Evolutionary conservation across 2,329 filamentous ascomycete genomes (phyloP).

Genomic region (Fusarium nanum): DNA sequence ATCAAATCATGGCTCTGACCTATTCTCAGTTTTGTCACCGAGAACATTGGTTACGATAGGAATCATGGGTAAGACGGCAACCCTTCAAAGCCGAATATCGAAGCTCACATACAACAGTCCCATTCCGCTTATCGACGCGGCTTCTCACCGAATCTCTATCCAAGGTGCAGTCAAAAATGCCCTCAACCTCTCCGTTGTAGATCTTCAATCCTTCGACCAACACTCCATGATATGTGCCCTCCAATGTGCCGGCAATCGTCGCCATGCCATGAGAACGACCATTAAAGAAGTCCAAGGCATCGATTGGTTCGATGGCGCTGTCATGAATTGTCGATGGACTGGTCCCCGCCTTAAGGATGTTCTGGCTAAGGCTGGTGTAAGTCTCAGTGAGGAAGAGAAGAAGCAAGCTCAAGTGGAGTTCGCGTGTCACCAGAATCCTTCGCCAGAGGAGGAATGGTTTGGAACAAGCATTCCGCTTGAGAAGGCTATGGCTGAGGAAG

Average conservation of each 20-base stretch:
- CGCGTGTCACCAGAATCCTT: not conserved
- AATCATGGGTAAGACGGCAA: not conserved
- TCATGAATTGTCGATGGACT: not conserved
- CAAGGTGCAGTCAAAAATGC: not conserved
- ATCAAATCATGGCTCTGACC: not conserved
- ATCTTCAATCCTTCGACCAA: not conserved
- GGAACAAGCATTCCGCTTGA: not conserved
- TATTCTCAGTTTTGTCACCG: not conserved
- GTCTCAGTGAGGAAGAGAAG: not conserved
- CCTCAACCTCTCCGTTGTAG: not conserved
- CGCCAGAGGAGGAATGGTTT: not conserved
- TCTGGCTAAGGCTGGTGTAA: not conserved
- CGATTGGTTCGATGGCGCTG: not conserved
- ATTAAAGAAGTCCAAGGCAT: conserved; percentile 1
- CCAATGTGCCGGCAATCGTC: not conserved
- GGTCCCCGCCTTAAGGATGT: not conserved
- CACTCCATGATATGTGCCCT: not conserved
- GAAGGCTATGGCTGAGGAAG: not conserved
- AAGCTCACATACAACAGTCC: not conserved
- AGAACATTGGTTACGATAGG: not conserved
- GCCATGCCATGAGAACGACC: not conserved
- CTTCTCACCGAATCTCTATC: not conserved
- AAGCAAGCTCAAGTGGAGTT: not conserved
- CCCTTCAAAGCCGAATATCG: accelerated
- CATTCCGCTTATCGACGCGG: not conserved